Evolutionary conservation across 176 grass and related monocot species (phyloP), one percentile per base, ranked within the genome.

Genomic region (Zea luxurians): DNA sequence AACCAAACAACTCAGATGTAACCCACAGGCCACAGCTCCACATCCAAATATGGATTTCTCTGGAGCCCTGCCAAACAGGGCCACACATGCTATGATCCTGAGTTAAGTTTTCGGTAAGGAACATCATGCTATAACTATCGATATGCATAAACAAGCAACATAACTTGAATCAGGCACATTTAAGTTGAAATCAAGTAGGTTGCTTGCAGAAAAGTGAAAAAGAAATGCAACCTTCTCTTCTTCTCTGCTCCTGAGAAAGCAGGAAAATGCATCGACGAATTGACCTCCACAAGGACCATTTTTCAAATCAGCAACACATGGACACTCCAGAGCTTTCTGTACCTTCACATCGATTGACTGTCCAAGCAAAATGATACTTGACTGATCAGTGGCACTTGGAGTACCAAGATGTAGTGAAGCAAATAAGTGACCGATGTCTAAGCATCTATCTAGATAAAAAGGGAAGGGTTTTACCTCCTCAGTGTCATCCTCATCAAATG

Each of bases 321-420:
- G 91, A 72, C 91, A 94, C 35, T 98, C 92, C 70, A 98, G 71
- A 71, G 91, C 91, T 92, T 78, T 98, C 65, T 92, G 83, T 61
- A 93, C 87, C 81, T 92, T 94, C 66, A 59, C 80, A 84, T 98
- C 89, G 38, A 92, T 89, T 37, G 92, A 94, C 96, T 98, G 74
- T 65, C 79, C 50, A 71, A 80, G 47, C 18, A 86, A 88, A 89
- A 79, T 76, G 63, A 38, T 37, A 78, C 13, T 68, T 78, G 37
- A 82, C 11, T 64, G 42, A 68, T 21, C 4, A 68, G 16, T 41
- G 10, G 18, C 2, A 67, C 34, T 38, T 4, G 2, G 15, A 69
- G 71, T 11, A 15, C 35, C 57, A 57, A 78, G 58, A 46, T 64
- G 40, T 10, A 59, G 21, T 54, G 27, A 82, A 90, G 84, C 41